Conservation (phyloP, 2,329 filamentous ascomycete species). For the Colletotrichum sp. region DNA sequence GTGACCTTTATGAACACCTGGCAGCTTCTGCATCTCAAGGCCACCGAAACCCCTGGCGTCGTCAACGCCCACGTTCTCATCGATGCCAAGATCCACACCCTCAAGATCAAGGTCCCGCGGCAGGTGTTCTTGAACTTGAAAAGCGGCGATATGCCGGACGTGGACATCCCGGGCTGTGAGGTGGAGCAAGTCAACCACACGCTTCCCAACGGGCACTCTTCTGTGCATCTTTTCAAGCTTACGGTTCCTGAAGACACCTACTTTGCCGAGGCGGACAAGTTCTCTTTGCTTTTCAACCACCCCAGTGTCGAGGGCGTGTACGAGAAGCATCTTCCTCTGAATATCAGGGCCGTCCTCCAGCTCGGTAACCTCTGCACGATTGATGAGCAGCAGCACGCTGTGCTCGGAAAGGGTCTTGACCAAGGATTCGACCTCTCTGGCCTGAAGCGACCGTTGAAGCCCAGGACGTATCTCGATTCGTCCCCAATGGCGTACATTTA, state of each 20-base stretch:
- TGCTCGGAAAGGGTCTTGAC: conserved; percentile 90
- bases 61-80: conserved; percentile 91
- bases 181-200: conserved; percentile 95
- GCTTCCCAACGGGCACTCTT: conserved; percentile 92
- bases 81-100: conserved; percentile 85
- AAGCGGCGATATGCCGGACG: conserved; percentile 83
- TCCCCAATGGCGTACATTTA: conserved; percentile 84
- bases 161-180: conserved; percentile 83
- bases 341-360: conserved; percentile 84
- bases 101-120: conserved; percentile 89
- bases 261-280: conserved; percentile 82
- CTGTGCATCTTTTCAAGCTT: conserved; percentile 92
- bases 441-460: conserved; percentile 71
- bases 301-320: conserved; percentile 97
- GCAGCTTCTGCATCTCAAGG: conserved; percentile 88
- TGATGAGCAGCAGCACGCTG: conserved; percentile 87
- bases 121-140: conserved; percentile 93
- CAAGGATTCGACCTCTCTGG: conserved; percentile 88
- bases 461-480: conserved; percentile 73
- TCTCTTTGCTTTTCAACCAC: conserved; percentile 85
- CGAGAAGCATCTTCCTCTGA: conserved; percentile 88
- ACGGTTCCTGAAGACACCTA: conserved; percentile 89
- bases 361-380: conserved; percentile 93
- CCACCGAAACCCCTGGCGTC: conserved; percentile 83
- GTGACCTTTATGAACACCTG: conserved; percentile 89